Conservation (phyloP, 2,329 filamentous ascomycete species). For the Fusarium foetens region DNA sequence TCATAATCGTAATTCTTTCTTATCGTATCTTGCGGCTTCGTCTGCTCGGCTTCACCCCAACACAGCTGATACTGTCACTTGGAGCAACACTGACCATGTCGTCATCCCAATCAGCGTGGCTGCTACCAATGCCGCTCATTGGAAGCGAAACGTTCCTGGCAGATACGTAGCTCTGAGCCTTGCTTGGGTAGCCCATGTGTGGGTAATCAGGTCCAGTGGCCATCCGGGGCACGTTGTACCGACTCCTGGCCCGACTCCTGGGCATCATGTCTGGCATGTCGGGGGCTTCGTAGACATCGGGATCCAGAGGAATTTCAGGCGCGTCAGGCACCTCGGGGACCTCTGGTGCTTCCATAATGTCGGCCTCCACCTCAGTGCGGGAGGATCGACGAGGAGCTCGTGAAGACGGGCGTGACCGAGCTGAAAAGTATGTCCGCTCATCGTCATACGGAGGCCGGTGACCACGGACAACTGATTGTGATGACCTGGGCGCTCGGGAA, state of each 20-base stretch:
- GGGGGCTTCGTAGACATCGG: conserved; percentile 27
- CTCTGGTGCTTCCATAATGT: conserved; percentile 42
- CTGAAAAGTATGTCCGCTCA: conserved; percentile 58
- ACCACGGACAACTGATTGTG: conserved; percentile 38
- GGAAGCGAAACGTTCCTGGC: conserved; percentile 54
- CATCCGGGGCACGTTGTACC: conserved; percentile 37
- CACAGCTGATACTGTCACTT: conserved; percentile 70
- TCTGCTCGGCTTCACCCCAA: conserved; percentile 55
- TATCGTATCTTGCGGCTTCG: conserved; percentile 42
- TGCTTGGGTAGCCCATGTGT: conserved; percentile 36
- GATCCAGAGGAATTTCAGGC: conserved; percentile 29
- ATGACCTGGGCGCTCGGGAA: conserved; percentile 49
- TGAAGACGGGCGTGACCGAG: conserved; percentile 47
- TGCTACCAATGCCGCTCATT: conserved; percentile 54
- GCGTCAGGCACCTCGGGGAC: conserved; percentile 35
- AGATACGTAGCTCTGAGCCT: conserved; percentile 43
- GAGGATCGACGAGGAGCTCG: conserved; percentile 38
- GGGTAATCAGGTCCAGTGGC: conserved; percentile 30
- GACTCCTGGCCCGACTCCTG: conserved; percentile 47
- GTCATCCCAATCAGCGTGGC: conserved; percentile 56
- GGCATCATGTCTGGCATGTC: conserved; percentile 39
- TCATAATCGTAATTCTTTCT: conserved; percentile 8
- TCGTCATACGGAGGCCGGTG: conserved; percentile 43
- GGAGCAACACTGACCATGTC: conserved; percentile 66
- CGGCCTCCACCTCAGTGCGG: conserved; percentile 42